Conservation (phyloP, 2,329 filamentous ascomycete species). For the Lizonia empirigonia region DNA sequence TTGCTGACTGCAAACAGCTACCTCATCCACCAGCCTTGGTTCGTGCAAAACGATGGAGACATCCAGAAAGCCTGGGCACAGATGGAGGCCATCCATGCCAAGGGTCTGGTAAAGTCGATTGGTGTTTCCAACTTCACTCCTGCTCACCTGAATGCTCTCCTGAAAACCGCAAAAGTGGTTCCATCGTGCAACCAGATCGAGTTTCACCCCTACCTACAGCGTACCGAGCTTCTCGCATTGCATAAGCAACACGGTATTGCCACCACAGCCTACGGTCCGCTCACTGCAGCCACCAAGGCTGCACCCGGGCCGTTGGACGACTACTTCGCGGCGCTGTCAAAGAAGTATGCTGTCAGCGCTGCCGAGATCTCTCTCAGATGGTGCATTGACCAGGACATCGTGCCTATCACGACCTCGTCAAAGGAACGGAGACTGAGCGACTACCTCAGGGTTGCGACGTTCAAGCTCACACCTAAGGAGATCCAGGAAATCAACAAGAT, state of each 20-base stretch:
- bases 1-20: slow-evolving; percentile 51
- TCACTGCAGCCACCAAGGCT: slow-evolving; percentile 60
- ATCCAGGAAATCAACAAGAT: slow-evolving; percentile 55
- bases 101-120: slow-evolving; percentile 64
- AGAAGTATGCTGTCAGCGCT: slow-evolving; percentile 65
- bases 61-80: slow-evolving; percentile 64
- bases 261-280: slow-evolving; percentile 54
- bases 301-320: slow-evolving; percentile 62
- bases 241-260: slow-evolving; percentile 56
- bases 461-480: slow-evolving; percentile 64
- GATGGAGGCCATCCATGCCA: slow-evolving; percentile 64
- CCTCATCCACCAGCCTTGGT: slow-evolving; percentile 67
- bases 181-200: slow-evolving; percentile 73
- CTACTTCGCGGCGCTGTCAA: slow-evolving; percentile 57
- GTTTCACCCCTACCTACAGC: slow-evolving; percentile 71
- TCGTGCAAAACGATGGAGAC: slow-evolving; percentile 58
- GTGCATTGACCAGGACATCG: slow-evolving; percentile 65
- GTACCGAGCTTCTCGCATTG: slow-evolving; percentile 61
- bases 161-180: slow-evolving; percentile 59
- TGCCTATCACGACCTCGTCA: slow-evolving; percentile 64
- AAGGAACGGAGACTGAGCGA: slow-evolving; percentile 65
- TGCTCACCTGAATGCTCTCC: slow-evolving; percentile 59
- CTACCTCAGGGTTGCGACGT: slow-evolving; percentile 61
- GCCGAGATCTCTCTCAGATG: slow-evolving; percentile 64
- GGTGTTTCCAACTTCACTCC: slow-evolving; percentile 66